phyloP scores from a whole-genome alignment of 306 rosid species.

The Psophocarpus tetragonolobus region DNA sequence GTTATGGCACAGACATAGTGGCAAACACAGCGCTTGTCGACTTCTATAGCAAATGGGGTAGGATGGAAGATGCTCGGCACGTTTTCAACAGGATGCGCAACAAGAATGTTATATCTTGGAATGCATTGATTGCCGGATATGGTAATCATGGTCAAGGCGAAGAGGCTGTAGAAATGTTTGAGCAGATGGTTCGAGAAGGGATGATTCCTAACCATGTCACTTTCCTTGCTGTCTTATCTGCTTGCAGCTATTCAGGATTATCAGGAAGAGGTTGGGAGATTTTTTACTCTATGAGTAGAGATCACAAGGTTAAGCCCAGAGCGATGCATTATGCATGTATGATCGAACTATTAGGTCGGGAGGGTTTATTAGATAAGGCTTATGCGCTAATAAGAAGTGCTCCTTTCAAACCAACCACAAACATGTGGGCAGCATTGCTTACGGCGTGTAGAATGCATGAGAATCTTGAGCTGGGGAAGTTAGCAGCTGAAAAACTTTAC shows the following conservation, averaged over 20 bases:
- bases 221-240: constrained; percentile 81
- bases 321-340: constrained; percentile 96
- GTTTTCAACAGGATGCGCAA: constrained; percentile 70
- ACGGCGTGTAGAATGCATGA: constrained; percentile 77
- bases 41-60: constrained; percentile 95
- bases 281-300: constrained; percentile 67
- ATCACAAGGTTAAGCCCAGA: constrained; percentile 77
- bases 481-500: constrained; percentile 78
- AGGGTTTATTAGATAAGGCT: constrained; percentile 78
- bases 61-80: constrained; percentile 73
- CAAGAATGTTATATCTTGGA: constrained; percentile 83
- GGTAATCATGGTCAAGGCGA: constrained; percentile 80
- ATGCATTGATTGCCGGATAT: constrained; percentile 85
- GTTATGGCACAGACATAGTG: constrained; percentile 71
- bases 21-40: constrained; percentile 83
- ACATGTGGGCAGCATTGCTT: constrained; percentile 92
- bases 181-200: constrained; percentile 69
- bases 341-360: constrained; percentile 84
- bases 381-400: constrained; percentile 58
- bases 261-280: constrained; percentile 76
- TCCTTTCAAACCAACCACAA: constrained; percentile 74
- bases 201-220: constrained; percentile 82
- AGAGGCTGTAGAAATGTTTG: constrained; percentile 73
- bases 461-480: constrained; percentile 75
- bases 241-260: constrained; percentile 84